Percentiles rank a stretch among this genome's conserved stretches.
These are phyloP conservation scores for Aureobasidium sp. DNA, from an alignment of 2,329 filamentous ascomycete genomes.

Conservation along the genomic window DNA sequence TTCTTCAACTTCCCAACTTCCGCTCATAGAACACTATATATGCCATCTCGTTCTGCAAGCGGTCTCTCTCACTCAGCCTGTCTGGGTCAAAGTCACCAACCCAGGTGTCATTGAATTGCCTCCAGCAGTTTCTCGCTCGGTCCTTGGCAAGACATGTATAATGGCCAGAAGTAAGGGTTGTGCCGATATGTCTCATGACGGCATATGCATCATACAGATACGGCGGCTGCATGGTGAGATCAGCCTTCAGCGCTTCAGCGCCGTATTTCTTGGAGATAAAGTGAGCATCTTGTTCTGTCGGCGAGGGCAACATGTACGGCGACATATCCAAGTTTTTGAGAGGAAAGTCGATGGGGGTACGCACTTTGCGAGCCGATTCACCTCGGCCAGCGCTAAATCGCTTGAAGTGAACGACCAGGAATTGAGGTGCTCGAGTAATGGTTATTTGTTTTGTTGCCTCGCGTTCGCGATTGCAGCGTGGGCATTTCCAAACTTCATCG, in stretches of 20 bases:
- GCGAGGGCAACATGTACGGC: slow-evolving; percentile 49
- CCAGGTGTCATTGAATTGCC: slow-evolving; percentile 52
- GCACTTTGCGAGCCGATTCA: slow-evolving; percentile 57
- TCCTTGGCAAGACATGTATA: slow-evolving; percentile 60
- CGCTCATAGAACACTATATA: slow-evolving; percentile 59
- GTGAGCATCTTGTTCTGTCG: slow-evolving; percentile 26
- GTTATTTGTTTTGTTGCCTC: slow-evolving; percentile 62
- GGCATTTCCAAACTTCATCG: slow-evolving; percentile 64
- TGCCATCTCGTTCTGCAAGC: slow-evolving; percentile 54
- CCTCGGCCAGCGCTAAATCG: slow-evolving; percentile 51
- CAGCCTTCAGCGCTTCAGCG: slow-evolving; percentile 29
- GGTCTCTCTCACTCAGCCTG: slow-evolving; percentile 39
- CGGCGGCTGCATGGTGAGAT: slow-evolving; percentile 43
- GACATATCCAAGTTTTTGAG: slow-evolving; percentile 59
- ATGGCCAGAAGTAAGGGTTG: slow-evolving; percentile 62
- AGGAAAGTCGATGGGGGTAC: slow-evolving; percentile 66
- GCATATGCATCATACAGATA: slow-evolving; percentile 81
- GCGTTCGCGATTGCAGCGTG: slow-evolving; percentile 60
- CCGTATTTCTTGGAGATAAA: slow-evolving; percentile 26
- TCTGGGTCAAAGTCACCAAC: slow-evolving; percentile 50
- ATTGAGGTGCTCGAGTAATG: slow-evolving; percentile 69
- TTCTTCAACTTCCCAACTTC: too few relatives aligned
- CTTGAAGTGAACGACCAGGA: slow-evolving; percentile 71
- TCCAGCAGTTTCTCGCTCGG: slow-evolving; percentile 47
- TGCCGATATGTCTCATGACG: slow-evolving; percentile 69